These are phyloP conservation scores for Salvia splendens DNA, from an alignment of 257 asterid genomes.

Conservation along the genomic window DNA sequence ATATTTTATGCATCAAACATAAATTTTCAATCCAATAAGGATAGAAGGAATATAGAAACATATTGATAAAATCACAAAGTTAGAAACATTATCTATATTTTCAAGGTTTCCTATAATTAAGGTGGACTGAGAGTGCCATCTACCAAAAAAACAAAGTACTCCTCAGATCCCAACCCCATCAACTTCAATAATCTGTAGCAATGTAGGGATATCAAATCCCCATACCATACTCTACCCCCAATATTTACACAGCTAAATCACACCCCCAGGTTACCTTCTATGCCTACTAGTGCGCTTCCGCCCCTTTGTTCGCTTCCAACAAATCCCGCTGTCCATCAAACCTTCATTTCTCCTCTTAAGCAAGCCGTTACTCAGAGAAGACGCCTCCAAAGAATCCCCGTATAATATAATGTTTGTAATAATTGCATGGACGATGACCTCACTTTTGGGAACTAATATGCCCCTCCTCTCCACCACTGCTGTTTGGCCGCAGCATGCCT, in stretches of 20 bases:
- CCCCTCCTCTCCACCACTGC: constrained; percentile 58
- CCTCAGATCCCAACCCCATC: constrained; percentile 31
- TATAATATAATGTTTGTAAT: constrained; percentile 65
- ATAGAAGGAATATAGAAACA: neutral
- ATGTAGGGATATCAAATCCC: neutral
- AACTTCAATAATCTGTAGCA: constrained; percentile 21
- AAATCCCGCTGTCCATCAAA: constrained; percentile 39
- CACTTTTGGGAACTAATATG: constrained; percentile 60
- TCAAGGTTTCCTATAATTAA: constrained; percentile 25
- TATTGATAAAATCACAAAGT: constrained; percentile 25
- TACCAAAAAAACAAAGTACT: constrained; percentile 40
- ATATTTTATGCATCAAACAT: too few species aligned
- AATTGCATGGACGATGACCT: constrained; percentile 57
- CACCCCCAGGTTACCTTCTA: constrained; percentile 33
- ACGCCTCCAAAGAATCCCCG: constrained; percentile 30
- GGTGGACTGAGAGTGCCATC: constrained; percentile 40
- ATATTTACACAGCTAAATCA: constrained; percentile 39
- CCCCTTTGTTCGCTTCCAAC: constrained; percentile 57
- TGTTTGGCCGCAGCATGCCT: constrained; percentile 73
- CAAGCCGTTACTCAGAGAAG: constrained; percentile 38
- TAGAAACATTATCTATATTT: constrained; percentile 10
- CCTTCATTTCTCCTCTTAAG: constrained; percentile 50
- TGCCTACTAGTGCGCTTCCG: constrained; percentile 44
- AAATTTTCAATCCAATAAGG: too few species aligned
- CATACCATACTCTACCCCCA: constrained; percentile 29